Percentiles rank a stretch among this genome's conserved stretches.
phyloP scores from a whole-genome alignment of 345 rosid genomes.

The Ceriops decandra region DNA sequence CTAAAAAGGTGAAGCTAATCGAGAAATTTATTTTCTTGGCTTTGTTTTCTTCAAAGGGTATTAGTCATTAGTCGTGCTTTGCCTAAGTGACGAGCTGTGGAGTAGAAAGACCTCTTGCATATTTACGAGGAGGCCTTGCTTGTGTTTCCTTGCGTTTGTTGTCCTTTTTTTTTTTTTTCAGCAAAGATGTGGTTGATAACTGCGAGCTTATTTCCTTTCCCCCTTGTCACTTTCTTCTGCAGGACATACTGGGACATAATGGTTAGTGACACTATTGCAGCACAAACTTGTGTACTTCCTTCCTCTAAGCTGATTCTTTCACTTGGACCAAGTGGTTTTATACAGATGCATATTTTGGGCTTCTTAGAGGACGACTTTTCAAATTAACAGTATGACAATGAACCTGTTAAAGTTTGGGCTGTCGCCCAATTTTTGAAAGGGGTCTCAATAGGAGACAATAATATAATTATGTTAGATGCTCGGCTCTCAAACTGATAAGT shows the following conservation, averaged over 20 bases:
- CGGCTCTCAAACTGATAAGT: too few relatives aligned
- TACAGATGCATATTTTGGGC: not conserved
- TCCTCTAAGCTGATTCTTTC: not conserved
- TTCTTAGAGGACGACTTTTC: not conserved
- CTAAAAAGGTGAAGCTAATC: slow-evolving; percentile 5
- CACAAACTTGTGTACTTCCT: not conserved
- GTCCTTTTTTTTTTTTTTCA: too few relatives aligned
- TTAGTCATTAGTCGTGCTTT: not conserved
- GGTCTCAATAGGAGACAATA: not conserved
- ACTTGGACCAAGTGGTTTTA: not conserved
- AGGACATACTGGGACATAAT: slow-evolving; percentile 43
- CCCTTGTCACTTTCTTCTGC: slow-evolving; percentile 30
- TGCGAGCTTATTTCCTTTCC: not conserved
- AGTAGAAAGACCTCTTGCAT: too few relatives aligned
- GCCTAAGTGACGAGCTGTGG: not conserved
- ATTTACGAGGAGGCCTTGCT: too few relatives aligned
- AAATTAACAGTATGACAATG: not conserved
- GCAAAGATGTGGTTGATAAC: not conserved
- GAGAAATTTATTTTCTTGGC: not conserved
- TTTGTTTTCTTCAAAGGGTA: not conserved
- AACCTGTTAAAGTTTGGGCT: not conserved
- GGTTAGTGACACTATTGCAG: slow-evolving; percentile 43
- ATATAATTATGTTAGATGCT: not conserved
- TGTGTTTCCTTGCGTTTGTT: too few relatives aligned
- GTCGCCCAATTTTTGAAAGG: not conserved